These are phyloP conservation scores for Oxytropis ochrocephala DNA, from an alignment of 306 rosid genomes.

Conservation along the genomic window DNA sequence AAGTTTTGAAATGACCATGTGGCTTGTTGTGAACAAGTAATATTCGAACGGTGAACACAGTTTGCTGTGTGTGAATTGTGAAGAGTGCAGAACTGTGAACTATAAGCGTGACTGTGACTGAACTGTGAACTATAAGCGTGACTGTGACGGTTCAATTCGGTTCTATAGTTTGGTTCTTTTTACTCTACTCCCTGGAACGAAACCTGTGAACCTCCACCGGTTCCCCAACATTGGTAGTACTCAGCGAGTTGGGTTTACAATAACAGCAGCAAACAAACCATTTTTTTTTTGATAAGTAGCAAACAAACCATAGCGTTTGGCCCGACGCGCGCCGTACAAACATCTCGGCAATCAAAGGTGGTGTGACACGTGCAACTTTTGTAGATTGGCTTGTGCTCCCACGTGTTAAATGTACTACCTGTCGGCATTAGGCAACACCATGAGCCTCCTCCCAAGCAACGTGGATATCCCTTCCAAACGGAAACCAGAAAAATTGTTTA, in stretches of 20 bases:
- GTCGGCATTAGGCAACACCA: constrained; percentile 37
- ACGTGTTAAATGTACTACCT: constrained; percentile 40
- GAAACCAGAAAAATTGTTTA: background rate
- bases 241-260: background rate
- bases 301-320: background rate
- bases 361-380: constrained; percentile 45
- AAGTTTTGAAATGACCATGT: too few relatives aligned
- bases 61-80: too few relatives aligned
- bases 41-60: too few relatives aligned
- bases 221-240: background rate
- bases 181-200: too few relatives aligned
- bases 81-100: too few relatives aligned
- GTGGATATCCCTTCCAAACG: background rate
- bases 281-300: too few relatives aligned
- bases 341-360: constrained; percentile 54
- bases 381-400: constrained; percentile 26
- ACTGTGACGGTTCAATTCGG: too few relatives aligned
- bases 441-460: background rate
- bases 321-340: constrained; percentile 39
- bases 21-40: too few relatives aligned
- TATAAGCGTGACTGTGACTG: too few relatives aligned
- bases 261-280: background rate
- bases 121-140: too few relatives aligned
- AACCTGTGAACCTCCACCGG: background rate
- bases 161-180: too few relatives aligned